phyloP scores from a whole-genome alignment of 1,139 yeast species.

The Kodamaea anthophila region DNA sequence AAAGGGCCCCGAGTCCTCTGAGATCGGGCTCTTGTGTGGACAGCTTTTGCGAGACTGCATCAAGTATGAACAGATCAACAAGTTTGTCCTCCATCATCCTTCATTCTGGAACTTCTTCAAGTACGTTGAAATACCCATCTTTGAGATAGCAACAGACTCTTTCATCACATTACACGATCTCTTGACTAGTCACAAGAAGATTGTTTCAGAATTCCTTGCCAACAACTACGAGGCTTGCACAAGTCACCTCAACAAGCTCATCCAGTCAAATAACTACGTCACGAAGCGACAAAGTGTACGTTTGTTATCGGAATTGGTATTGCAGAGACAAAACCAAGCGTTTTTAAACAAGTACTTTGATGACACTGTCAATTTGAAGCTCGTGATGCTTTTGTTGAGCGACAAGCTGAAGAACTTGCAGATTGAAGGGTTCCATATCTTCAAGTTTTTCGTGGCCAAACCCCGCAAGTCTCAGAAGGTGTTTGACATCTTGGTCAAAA shows the following conservation, averaged over 20 bases:
- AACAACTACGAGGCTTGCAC: conserved; percentile 53
- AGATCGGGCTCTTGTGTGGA: conserved; percentile 70
- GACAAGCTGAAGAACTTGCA: conserved; percentile 88
- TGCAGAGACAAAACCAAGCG: conserved; percentile 63
- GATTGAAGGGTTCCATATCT: conserved; percentile 85
- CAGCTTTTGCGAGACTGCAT: conserved; percentile 80
- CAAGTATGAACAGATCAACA: conserved; percentile 67
- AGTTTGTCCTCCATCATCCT: conserved; percentile 47
- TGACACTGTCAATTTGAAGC: conserved; percentile 73
- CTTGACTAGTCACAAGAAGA: conserved; percentile 59
- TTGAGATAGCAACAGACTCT: conserved; percentile 88
- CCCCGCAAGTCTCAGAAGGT: conserved; percentile 83
- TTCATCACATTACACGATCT: conserved; percentile 71
- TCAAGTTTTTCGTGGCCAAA: conserved; percentile 90
- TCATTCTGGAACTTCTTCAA: conserved; percentile 78
- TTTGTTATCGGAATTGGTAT: conserved; percentile 67
- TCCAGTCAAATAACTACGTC: conserved; percentile 77
- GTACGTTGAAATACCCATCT: conserved; percentile 68
- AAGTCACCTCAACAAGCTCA: conserved; percentile 55
- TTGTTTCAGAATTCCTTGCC: conserved; percentile 65
- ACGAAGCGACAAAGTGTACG: conserved; percentile 88
- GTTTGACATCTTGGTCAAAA: conserved; percentile 73
- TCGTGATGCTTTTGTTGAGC: conserved; percentile 78
- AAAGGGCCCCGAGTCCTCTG: conserved; percentile 65
- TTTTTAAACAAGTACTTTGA: conserved; percentile 76